Evolutionary conservation across 176 grass and related monocot genomes (phyloP), one percentile per base, ranked within the genome.

Genomic region (Puya raimondii): DNA sequence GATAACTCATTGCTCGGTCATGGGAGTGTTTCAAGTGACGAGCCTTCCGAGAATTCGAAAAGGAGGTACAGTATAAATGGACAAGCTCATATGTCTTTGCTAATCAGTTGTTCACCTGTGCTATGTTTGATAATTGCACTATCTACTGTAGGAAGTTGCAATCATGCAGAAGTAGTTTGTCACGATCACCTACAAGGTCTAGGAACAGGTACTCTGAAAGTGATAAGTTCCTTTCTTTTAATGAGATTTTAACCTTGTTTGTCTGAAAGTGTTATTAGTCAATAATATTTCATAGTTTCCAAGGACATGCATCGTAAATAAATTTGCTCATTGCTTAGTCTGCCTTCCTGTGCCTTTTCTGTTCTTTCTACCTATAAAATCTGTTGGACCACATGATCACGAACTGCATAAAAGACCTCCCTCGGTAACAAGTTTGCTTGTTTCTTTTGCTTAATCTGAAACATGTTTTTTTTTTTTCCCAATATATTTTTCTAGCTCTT

Each of bases 141-240:
- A 22, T 80, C 11, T 81, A 57, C 3, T 82, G 14, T 72, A 91
- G 89, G 84, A 88, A 85, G 67, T 54, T 80, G 66, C 85, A 88
- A 70, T 91, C 79, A 1, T 56, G 6, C 52, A 85, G 71, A 80
- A 72, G 68, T 16, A 85, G 79, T 65, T 70, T 73, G 53, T 91
- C 89, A 16, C 89, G 85, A 12, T 91, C 85, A 69, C 85, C 89
- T 53, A 78, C 76, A 76, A 88, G 80, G 73, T 87, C 85, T 71
- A 88, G 76, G 77, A 82, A 66, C 73, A 88, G 89, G 89, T 91
- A 85, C 13, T 63, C 10, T 73, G 26, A 65, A 61, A 57, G 15
- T 16, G 53, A 57, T 57, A 57, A 57, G 8, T 42, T 42, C 33
- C 7, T 12, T 61, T 61, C 56, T 61, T 61, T 61, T 61, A 20